Evolutionary conservation across 176 grass and related monocot genomes (phyloP).

Genomic region (Paspalum notatum): DNA sequence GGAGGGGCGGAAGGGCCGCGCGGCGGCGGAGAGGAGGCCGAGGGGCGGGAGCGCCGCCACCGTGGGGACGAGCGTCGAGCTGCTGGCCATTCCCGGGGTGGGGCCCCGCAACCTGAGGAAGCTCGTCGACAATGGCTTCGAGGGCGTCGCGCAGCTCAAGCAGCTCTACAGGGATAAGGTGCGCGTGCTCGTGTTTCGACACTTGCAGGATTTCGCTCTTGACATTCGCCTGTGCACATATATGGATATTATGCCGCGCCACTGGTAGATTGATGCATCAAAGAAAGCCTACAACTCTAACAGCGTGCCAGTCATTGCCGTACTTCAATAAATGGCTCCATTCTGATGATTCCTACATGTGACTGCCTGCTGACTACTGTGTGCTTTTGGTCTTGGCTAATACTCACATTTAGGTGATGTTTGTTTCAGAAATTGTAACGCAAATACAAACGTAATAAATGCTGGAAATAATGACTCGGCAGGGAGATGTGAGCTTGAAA

Average conservation of each 20-base stretch:
- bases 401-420: not conserved
- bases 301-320: not conserved
- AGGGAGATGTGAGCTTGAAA: no score
- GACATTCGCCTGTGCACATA: not conserved
- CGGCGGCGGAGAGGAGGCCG: conserved; percentile 54
- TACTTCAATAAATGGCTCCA: no score
- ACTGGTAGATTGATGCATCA: not conserved
- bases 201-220: not conserved
- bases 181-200: not conserved
- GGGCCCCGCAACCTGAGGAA: conserved; percentile 91
- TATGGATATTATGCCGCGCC: not conserved
- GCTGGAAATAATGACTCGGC: no score
- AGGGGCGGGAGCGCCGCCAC: conserved; percentile 50
- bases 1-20: conserved; percentile 31
- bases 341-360: not conserved
- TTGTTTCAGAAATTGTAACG: no score
- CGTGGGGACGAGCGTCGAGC: conserved; percentile 53
- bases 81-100: conserved; percentile 79
- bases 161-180: conserved; percentile 97
- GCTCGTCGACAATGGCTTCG: conserved; percentile 93
- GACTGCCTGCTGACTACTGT: not conserved
- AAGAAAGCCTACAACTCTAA: not conserved
- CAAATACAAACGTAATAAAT: no score
- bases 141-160: conserved; percentile 89
- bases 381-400: not conserved